Base-by-base conservation (phyloP, 345 rosid genomes). In the Citrus australasica region DNA sequence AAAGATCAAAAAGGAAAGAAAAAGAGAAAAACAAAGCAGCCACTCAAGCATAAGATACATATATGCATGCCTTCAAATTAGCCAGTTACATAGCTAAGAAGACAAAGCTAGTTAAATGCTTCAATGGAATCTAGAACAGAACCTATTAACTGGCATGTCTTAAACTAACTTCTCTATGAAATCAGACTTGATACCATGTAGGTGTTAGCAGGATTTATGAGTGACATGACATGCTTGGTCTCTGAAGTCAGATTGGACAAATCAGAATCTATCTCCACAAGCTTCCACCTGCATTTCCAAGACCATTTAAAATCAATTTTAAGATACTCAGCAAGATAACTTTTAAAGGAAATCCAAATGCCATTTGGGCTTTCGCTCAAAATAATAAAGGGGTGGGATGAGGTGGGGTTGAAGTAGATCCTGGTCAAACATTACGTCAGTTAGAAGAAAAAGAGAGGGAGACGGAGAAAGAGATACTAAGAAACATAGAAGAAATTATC, bases 191-290 rank as follows among this genome's bases (percentile, higher is more conserved):
- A 25, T 89, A 94, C 99, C 97, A 96, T 94, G 85, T 92, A 94
- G 6, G 97, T 96, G 60, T 91, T 87, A 30, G 99, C 91, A 76
- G 99, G 98, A 85, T 84, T 84, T 72, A 96, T 94, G 74, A 96
- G 94, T 51, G 97, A 87, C 92, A 86, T 83, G 59, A 96, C 95
- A 74, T 83, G 92, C 87, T 91, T 90, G 84, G 79, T 88, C 84
- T 96, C 97, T 1, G 38, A 78, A 42, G 85, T 86, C 90, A 94
- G 84, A 69, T 85, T 87, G 67, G 96, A 86, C 73, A 94, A 74
- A 74, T 92, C 93, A 79, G 99, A 94, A 90, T 95, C 91, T 67
- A 92, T 89, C 85, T 91, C 94, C 35, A 95, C 89, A 76, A 95
- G 97, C 66, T 89, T 95, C 99, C 99, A 95, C 87, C 99, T 95